Evolutionary conservation across 208 protist genomes (phyloP).

Genomic region (Trypanosoma vivax): DNA sequence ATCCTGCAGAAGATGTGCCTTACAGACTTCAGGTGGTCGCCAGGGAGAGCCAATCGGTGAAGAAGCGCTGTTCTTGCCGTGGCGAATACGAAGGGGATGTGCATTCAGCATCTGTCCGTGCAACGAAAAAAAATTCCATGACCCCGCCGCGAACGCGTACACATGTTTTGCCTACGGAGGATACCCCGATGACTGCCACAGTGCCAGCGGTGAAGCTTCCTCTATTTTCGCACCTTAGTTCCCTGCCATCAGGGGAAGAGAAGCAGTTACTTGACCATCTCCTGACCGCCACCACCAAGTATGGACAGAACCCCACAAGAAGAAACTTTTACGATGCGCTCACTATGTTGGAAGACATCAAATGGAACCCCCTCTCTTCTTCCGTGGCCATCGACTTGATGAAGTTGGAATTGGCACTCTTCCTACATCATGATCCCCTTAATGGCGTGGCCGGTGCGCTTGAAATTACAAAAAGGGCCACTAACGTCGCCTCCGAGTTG

Average conservation of each 20-base stretch:
- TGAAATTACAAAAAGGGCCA: not conserved
- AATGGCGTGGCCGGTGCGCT: not conserved
- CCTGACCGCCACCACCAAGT: not conserved
- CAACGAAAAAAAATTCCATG: too few relatives aligned
- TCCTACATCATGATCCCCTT: constrained; percentile 10
- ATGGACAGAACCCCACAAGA: not conserved
- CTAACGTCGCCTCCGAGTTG: constrained; percentile 4
- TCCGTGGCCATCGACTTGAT: constrained; percentile 16
- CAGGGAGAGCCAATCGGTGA: not conserved
- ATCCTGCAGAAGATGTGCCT: not conserved
- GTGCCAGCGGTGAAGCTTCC: not conserved
- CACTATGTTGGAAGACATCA: constrained; percentile 12
- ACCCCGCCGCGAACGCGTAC: too few relatives aligned
- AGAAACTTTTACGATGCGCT: constrained; percentile 11
- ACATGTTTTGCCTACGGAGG: too few relatives aligned
- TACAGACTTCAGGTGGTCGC: constrained; percentile 18
- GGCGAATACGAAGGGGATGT: not conserved
- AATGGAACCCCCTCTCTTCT: constrained; percentile 1
- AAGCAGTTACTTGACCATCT: not conserved
- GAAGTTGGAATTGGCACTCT: constrained; percentile 20
- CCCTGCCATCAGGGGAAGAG: not conserved
- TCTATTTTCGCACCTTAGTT: not conserved
- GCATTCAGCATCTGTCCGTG: too few relatives aligned
- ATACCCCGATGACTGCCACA: not conserved
- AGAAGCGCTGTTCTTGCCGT: not conserved